phyloP scores from a whole-genome alignment of 305 asterid species.

The Fraxinus greggii region DNA sequence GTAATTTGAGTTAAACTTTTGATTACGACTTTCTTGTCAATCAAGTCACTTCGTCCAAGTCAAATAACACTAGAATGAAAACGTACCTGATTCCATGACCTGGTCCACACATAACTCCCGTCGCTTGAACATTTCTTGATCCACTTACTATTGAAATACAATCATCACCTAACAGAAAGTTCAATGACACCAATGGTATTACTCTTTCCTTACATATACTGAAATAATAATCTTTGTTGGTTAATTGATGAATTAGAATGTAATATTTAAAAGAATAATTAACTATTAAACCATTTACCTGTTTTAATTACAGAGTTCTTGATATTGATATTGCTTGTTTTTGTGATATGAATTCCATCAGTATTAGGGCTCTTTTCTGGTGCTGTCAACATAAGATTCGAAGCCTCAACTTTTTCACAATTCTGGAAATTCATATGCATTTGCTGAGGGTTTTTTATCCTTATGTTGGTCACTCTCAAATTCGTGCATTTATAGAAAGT shows the following conservation, averaged over 20 bases:
- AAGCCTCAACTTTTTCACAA: slow-evolving; percentile 49
- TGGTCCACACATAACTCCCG: slow-evolving; percentile 73
- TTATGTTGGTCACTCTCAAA: slow-evolving; percentile 45
- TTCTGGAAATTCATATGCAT: slow-evolving; percentile 70
- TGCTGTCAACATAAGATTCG: slow-evolving; percentile 52
- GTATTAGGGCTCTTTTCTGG: slow-evolving; percentile 82
- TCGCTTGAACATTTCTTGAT: slow-evolving; percentile 52
- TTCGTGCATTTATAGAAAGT: slow-evolving; percentile 61
- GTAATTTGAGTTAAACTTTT: background rate
- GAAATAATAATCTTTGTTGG: background rate
- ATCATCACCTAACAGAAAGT: slow-evolving; percentile 56
- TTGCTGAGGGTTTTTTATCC: slow-evolving; percentile 68
- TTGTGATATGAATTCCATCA: slow-evolving; percentile 83
- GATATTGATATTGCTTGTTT: slow-evolving; percentile 52
- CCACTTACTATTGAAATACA: slow-evolving; percentile 46
- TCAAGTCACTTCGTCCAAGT: background rate
- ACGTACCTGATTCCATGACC: slow-evolving; percentile 95
- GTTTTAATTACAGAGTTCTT: slow-evolving; percentile 51
- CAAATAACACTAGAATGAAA: background rate
- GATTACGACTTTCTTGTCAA: background rate
- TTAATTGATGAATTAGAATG: background rate
- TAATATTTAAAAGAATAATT: background rate
- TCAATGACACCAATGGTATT: background rate
- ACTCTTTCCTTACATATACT: background rate
- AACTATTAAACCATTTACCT: slow-evolving; percentile 36